These are phyloP conservation scores for Colletotrichum scovillei DNA, from an alignment of 2,329 filamentous ascomycete species.

Conservation along the genomic window DNA sequence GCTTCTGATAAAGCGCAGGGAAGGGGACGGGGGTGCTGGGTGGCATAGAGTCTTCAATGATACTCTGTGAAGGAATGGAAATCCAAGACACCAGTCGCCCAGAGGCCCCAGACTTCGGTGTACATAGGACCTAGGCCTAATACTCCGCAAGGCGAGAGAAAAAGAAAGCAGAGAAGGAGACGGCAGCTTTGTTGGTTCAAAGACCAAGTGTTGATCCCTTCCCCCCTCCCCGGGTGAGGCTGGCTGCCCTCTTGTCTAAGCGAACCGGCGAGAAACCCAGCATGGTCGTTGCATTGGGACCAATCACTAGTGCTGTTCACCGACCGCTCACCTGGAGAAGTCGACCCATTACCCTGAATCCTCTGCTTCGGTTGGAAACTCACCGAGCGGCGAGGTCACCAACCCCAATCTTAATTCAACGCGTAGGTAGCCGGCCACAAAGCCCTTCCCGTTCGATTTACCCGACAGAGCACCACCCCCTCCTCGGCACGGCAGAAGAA, in stretches of 20 bases:
- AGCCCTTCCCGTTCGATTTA: neutral
- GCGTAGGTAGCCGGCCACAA: neutral
- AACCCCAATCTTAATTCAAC: neutral
- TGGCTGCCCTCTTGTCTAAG: neutral
- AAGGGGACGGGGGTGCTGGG: neutral
- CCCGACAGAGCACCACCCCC: slow-evolving; percentile 2
- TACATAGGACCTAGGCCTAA: too few relatives aligned
- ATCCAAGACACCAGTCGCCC: neutral
- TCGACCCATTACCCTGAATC: slow-evolving; percentile 14
- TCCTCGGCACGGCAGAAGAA: neutral
- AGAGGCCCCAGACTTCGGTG: too few relatives aligned
- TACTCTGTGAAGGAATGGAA: slow-evolving; percentile 23
- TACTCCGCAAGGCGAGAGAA: neutral
- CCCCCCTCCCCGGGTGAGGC: neutral
- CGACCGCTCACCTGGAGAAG: slow-evolving; percentile 21
- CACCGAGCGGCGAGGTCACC: slow-evolving; percentile 9
- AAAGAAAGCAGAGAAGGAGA: neutral
- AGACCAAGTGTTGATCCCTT: neutral
- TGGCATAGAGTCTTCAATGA: neutral
- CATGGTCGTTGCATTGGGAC: neutral
- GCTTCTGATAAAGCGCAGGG: slow-evolving; percentile 5
- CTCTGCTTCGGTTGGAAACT: slow-evolving; percentile 2
- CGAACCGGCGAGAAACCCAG: neutral
- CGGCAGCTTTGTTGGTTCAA: slow-evolving; percentile 6
- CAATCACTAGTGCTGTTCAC: neutral